A percentile compares a stretch with the other conserved stretches of the same genome.
These are phyloP conservation scores for Circinella umbellata DNA, from an alignment of 371 early-diverging fungal species.

Conservation along the genomic window DNA sequence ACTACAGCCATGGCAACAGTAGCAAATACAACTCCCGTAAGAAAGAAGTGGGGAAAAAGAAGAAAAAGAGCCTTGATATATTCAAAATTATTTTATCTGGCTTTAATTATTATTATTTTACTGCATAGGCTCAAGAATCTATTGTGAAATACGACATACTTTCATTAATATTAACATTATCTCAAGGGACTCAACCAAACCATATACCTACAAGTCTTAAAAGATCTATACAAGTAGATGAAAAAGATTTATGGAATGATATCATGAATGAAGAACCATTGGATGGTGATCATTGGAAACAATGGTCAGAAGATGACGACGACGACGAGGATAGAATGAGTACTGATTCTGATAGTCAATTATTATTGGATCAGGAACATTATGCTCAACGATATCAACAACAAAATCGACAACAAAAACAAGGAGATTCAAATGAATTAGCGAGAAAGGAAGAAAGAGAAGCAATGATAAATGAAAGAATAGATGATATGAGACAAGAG, in stretches of 20 bases:
- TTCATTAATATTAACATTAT: conserved; percentile 20
- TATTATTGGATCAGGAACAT: conserved; percentile 24
- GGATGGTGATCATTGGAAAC: conserved; percentile 42
- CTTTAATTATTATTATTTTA: neutral
- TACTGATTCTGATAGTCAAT: conserved; percentile 16
- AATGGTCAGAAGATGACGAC: conserved; percentile 17
- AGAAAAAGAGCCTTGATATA: too few relatives aligned
- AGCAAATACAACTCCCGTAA: too few relatives aligned
- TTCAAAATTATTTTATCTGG: too few relatives aligned
- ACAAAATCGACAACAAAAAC: neutral
- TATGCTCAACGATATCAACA: neutral
- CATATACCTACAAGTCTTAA: neutral
- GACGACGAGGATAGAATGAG: conserved; percentile 23
- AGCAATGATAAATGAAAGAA: too few relatives aligned
- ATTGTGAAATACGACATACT: conserved; percentile 26
- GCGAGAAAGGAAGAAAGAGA: too few relatives aligned
- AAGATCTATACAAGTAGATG: neutral
- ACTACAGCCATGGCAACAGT: too few relatives aligned
- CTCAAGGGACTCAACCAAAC: neutral
- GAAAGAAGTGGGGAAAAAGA: too few relatives aligned
- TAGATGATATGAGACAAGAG: neutral
- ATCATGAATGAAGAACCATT: conserved; percentile 35
- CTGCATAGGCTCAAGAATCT: neutral
- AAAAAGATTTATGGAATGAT: conserved; percentile 24
- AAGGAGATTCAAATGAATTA: neutral